These are phyloP conservation scores for Seiridium cupressi DNA, from an alignment of 2,329 filamentous ascomycete genomes.

Conservation along the genomic window DNA sequence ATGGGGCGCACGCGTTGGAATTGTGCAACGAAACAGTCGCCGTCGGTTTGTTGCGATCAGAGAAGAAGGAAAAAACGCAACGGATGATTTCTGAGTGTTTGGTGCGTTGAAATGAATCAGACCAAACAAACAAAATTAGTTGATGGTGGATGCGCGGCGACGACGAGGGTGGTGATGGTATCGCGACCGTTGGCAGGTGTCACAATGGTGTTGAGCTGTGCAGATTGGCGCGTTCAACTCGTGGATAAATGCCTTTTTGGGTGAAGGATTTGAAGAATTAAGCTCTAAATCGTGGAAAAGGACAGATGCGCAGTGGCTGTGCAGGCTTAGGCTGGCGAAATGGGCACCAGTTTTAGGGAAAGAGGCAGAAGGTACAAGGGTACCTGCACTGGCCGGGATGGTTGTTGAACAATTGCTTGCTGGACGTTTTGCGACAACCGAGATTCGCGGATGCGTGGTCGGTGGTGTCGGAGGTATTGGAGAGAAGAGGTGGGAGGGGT, in stretches of 20 bases:
- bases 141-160: conserved; percentile 7
- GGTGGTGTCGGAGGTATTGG: neutral
- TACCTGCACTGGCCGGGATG: conserved; percentile 5
- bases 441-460: neutral
- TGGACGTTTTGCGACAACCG: neutral
- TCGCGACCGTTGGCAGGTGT: conserved; percentile 15
- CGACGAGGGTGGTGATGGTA: conserved; percentile 10
- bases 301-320: conserved; percentile 4
- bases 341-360: conserved; percentile 17
- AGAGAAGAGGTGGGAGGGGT: neutral
- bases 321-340: conserved; percentile 7
- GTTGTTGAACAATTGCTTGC: neutral
- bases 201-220: conserved; percentile 15
- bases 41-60: neutral
- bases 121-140: conserved; percentile 15
- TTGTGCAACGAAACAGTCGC: too few species aligned
- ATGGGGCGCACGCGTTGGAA: too few species aligned
- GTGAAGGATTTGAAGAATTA: conserved; percentile 17
- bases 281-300: conserved; percentile 3
- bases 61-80: neutral
- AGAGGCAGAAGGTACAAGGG: conserved; percentile 19
- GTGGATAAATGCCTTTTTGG: conserved; percentile 20
- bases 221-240: conserved; percentile 16
- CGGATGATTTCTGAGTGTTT: conserved; percentile 9
- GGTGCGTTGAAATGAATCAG: conserved; percentile 23